Percentiles rank a stretch among this genome's conserved stretches.
phyloP scores from a whole-genome alignment of 2,329 filamentous ascomycete genomes.

The Capronia coronata region DNA sequence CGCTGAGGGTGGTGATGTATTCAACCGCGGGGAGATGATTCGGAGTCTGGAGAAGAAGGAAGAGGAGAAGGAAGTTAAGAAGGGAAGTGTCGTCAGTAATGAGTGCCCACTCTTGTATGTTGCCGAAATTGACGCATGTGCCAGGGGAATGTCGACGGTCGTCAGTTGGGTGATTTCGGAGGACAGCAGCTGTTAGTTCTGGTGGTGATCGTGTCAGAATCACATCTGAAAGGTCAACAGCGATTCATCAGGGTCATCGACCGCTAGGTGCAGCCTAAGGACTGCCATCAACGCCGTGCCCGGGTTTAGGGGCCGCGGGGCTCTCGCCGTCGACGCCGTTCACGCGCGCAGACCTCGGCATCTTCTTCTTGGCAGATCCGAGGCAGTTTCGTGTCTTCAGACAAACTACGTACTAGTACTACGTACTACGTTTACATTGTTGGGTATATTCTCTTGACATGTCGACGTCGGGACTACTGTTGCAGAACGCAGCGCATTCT shows the following conservation, averaged over 20 bases:
- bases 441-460: not conserved
- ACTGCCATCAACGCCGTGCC: no score
- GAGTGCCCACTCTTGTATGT: slow-evolving; percentile 15
- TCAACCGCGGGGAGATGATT: not conserved
- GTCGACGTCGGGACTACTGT: not conserved
- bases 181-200: not conserved
- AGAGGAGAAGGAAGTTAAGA: not conserved
- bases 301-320: no score
- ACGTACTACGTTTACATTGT: not conserved
- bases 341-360: not conserved
- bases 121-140: slow-evolving; percentile 8
- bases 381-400: not conserved
- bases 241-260: not conserved
- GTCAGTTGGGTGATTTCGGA: slow-evolving; percentile 12
- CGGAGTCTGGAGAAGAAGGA: slow-evolving; percentile 1
- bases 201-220: not conserved
- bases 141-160: slow-evolving; percentile 7
- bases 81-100: not conserved
- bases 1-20: not conserved
- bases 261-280: not conserved
- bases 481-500: no score
- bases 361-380: not conserved
- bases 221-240: not conserved
- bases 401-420: no score
- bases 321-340: not conserved